Evolutionary conservation across 306 rosid species (phyloP), one percentile per base, ranked within the genome.

Genomic region (Alnus rubra): DNA sequence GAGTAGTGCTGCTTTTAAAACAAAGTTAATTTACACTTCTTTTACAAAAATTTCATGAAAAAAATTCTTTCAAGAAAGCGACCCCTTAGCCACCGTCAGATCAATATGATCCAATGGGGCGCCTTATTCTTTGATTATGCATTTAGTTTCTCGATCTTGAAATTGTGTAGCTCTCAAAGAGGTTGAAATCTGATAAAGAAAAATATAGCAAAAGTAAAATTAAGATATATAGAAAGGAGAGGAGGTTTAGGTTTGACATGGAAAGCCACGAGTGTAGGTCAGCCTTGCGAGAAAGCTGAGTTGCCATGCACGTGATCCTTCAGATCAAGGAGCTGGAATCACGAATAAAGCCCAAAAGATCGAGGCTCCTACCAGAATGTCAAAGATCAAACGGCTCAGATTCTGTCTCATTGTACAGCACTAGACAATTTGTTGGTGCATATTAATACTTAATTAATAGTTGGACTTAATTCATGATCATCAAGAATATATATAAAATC

Each of bases 201-300:
- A 76, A 84, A 85, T 79, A 10, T 10, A 10, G 9, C 51, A 83
- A 71, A 84, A 83, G 82, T 49, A 63, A 78, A 86, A 1, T 33
- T 1, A 33, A 80, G 85, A 75, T 23, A 23, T 23, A 23, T 59
- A 80, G 80, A 49, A 87, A 67, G 37, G 79, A 76, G 84, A 86
- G 85, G 87, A 76, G 84, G 63, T 86, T 73, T 85, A 81, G 81
- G 85, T 73, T 42, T 78, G 74, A 76, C 87, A 82, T 84, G 73
- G 85, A 84, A 85, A 85, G 90, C 82, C 81, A 78, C 78, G 86
- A 81, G 86, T 76, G 86, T 78, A 83, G 85, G 84, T 78, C 87
- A 87, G 90, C 81, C 88, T 75, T 79, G 85, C 62, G 87, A 76
- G 84, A 84, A 86, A 86, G 88, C 82, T 76, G 45, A 52, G 75